phyloP scores from a whole-genome alignment of 306 rosid genomes.

The Spatholobus suberectus region DNA sequence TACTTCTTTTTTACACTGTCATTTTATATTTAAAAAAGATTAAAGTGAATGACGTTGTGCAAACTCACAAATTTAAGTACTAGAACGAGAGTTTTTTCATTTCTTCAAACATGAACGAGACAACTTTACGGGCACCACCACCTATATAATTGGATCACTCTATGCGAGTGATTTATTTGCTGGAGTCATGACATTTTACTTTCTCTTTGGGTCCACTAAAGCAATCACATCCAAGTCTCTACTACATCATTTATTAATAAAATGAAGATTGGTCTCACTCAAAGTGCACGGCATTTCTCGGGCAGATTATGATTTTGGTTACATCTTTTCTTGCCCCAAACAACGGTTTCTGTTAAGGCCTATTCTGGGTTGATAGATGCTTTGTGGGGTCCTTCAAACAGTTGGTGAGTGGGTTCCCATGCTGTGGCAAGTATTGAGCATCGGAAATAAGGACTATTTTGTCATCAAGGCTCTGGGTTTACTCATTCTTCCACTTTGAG shows the following conservation, averaged over 20 bases:
- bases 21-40: too few species aligned
- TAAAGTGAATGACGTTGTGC: not conserved
- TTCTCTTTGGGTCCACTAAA: conserved; percentile 44
- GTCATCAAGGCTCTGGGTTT: conserved; percentile 29
- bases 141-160: conserved; percentile 42
- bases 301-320: conserved; percentile 35
- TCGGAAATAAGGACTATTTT: conserved; percentile 34
- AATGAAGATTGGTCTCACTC: conserved; percentile 32
- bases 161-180: too few species aligned
- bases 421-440: conserved; percentile 43
- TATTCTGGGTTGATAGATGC: conserved; percentile 19
- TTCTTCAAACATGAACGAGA: not conserved
- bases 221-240: conserved; percentile 12
- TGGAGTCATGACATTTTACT: conserved; percentile 25
- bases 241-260: conserved; percentile 5
- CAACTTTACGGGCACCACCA: conserved; percentile 34
- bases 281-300: conserved; percentile 6
- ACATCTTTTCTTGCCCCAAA: conserved; percentile 40
- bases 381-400: conserved; percentile 4
- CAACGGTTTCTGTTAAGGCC: conserved; percentile 7
- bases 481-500: not conserved
- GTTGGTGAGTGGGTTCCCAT: conserved; percentile 34
- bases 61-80: not conserved
- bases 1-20: too few species aligned
- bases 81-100: not conserved